phyloP scores from a whole-genome alignment of 495 filamentous ascomycete species.

The Neurospora sp. region DNA sequence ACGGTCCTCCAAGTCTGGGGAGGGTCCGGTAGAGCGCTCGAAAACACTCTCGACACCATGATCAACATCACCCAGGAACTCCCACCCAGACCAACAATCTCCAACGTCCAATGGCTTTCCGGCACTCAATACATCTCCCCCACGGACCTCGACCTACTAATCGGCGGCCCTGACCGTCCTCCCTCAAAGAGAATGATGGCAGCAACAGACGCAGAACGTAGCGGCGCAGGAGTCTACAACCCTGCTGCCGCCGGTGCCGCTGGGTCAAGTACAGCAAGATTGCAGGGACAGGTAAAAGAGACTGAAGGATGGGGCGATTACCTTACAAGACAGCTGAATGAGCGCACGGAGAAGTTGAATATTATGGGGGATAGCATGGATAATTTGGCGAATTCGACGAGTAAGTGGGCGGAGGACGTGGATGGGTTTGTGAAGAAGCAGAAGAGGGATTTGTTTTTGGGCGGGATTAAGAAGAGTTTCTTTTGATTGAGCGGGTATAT shows the following conservation, averaged over 20 bases:
- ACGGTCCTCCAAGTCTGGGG: slow-evolving; percentile 75
- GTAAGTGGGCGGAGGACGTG: slow-evolving; percentile 76
- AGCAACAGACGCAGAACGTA: slow-evolving; percentile 35
- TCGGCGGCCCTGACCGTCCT: slow-evolving; percentile 80
- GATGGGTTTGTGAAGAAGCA: slow-evolving; percentile 74
- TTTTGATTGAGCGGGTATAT: slow-evolving; percentile 12
- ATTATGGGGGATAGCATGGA: slow-evolving; percentile 79
- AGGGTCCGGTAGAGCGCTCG: slow-evolving; percentile 38
- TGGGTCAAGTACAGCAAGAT: slow-evolving; percentile 54
- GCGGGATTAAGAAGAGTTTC: slow-evolving; percentile 42
- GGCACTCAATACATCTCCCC: slow-evolving; percentile 88
- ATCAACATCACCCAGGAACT: slow-evolving; percentile 61
- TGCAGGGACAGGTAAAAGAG: slow-evolving; percentile 35
- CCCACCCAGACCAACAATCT: slow-evolving; percentile 86
- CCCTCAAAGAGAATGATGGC: slow-evolving; percentile 64
- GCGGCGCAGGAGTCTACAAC: slow-evolving; percentile 14
- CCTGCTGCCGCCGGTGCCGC: slow-evolving; percentile 18
- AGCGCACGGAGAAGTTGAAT: slow-evolving; percentile 77
- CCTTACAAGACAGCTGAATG: slow-evolving; percentile 74
- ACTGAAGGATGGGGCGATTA: slow-evolving; percentile 49
- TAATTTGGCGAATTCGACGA: slow-evolving; percentile 63
- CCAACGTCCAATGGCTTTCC: slow-evolving; percentile 90
- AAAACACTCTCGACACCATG: slow-evolving; percentile 55
- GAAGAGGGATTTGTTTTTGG: slow-evolving; percentile 72
- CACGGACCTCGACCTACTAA: slow-evolving; percentile 82